Base-by-base conservation (phyloP, 176 grass and related monocot species). In the Paspalum vaginatum region DNA sequence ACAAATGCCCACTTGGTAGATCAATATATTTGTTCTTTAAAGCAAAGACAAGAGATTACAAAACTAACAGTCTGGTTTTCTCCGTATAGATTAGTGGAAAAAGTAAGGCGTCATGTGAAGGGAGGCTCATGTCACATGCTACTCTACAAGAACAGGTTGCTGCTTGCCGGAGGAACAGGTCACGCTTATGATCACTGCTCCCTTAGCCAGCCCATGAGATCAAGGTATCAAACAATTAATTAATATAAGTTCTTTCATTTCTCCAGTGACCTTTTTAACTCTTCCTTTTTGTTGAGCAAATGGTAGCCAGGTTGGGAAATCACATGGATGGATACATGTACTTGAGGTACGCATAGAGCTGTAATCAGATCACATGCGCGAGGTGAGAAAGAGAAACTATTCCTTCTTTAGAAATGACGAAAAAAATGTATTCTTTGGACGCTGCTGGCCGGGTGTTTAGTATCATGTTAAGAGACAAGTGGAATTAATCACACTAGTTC, bases 141-240 rank as follows among this genome's bases (percentile, higher is more conserved):
- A 86, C 88, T 89, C 83, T 52, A 73, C 83, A 74, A 86, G 67
- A 83, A 82, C 88, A 83, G 83, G 83, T 86, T 86, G 88, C 86
- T 89, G 83, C 79, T 86, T 86, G 66, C 79, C 47, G 43, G 73
- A 89, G 79, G 88, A 86, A 89, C 83, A 89, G 59, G 83, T 86
- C 83, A 78, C 79, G 57, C 67, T 65, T 81, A 76, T 71, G 68
- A 71, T 71, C 48, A 52, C 70, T 64, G 54, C 14, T 26, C 27
- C 74, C 25, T 39, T n/a, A 66, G 65, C n/a, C 12, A 76, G 15
- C 52, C 83, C 72, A 81, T 48, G 75, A 61, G 87, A 85, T 62
- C 63, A 57, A 81, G 77, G 9, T 59, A 68, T 88, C 64, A 32
- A 61, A 16, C 47, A 66, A 79, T 63, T 47, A 50, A 65, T 40